Conservation (phyloP, 306 rosid species). For the Luffa acutangula region DNA sequence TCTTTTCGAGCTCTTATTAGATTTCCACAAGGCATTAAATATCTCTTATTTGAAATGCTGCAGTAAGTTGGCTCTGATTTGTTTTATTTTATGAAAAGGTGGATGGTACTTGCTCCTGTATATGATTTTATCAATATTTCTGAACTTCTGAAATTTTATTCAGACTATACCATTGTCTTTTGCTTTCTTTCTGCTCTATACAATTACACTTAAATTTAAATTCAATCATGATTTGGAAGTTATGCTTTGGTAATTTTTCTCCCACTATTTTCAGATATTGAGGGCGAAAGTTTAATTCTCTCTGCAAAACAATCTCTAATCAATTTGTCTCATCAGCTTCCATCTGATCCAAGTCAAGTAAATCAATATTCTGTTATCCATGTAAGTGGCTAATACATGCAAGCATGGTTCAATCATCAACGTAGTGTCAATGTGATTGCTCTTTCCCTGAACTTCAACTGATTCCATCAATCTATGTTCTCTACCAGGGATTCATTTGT, state of each 20-base stretch:
- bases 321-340: conserved; percentile 55
- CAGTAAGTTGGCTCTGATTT: neutral
- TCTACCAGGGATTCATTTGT: conserved; percentile 70
- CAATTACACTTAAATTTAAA: neutral
- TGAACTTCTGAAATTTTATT: neutral
- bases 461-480: conserved; percentile 8
- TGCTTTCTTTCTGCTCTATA: neutral
- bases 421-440: neutral
- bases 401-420: neutral
- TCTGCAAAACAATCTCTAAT: conserved; percentile 79
- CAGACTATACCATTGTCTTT: neutral
- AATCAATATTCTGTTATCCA: conserved; percentile 60
- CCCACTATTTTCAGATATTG: conserved; percentile 31
- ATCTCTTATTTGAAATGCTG: neutral
- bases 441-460: neutral
- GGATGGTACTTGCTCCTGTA: neutral
- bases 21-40: too few species aligned
- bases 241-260: neutral
- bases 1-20: too few species aligned
- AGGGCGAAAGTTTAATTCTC: conserved; percentile 52
- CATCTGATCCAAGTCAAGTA: conserved; percentile 58
- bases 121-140: neutral
- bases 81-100: neutral
- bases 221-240: neutral
- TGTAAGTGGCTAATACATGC: conserved; percentile 32